phyloP scores from a whole-genome alignment of 2,329 filamentous ascomycete genomes.

The Fusarium musae region DNA sequence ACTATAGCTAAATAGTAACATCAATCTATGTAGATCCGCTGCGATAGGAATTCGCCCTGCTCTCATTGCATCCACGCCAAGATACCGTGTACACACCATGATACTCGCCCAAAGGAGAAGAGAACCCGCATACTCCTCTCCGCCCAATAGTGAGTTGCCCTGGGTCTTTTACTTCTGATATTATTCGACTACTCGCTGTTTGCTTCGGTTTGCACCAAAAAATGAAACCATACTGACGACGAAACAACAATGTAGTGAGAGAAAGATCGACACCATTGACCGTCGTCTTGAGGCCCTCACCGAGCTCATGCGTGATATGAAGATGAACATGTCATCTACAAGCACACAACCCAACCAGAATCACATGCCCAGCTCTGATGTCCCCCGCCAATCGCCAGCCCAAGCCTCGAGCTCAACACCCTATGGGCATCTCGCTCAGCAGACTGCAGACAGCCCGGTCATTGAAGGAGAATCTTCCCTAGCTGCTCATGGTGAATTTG shows the following conservation, averaged over 20 bases:
- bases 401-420: conserved; percentile 31
- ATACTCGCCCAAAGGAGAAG: conserved; percentile 50
- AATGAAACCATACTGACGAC: not conserved
- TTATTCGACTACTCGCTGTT: not conserved
- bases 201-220: not conserved
- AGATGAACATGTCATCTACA: conserved; percentile 37
- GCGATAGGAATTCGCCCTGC: conserved; percentile 52
- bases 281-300: conserved; percentile 50
- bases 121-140: conserved; percentile 51
- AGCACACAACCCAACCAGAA: conserved; percentile 12
- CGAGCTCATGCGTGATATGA: conserved; percentile 49
- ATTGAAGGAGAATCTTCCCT: conserved; percentile 59
- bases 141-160: conserved; percentile 50
- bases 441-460: conserved; percentile 44
- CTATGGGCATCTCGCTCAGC: conserved; percentile 30
- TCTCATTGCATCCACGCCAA: conserved; percentile 52
- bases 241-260: conserved; percentile 43
- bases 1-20: conserved; percentile 13
- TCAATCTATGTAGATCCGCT: conserved; percentile 46
- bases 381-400: conserved; percentile 19
- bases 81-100: conserved; percentile 51
- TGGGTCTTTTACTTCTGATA: not conserved
- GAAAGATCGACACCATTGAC: conserved; percentile 54
- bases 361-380: conserved; percentile 28
- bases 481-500: conserved; percentile 59